Evolutionary conservation across 2,329 filamentous ascomycete species (phyloP), one percentile per base, ranked within the genome.

Genomic region (Dryadomyces quercus-mongolicae): DNA sequence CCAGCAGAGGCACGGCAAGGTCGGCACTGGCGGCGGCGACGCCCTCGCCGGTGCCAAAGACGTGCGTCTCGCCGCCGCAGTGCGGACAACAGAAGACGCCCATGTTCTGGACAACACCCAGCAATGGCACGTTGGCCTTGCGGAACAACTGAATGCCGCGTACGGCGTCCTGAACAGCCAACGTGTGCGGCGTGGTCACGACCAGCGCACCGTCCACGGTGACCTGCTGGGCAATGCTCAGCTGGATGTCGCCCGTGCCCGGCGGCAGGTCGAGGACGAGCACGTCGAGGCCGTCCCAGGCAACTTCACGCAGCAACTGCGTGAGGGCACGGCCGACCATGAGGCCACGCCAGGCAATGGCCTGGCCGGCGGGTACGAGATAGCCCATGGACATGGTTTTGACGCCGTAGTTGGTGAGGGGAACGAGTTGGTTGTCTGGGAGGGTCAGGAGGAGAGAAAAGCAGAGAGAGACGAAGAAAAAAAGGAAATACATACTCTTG

Each of bases 351-450:
- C 93, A 98, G 36, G 93, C 91, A 16, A 98, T 86, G 0, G 91
- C 88, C 5, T 88, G 86, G 12, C 82, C 78, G 60, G 89, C 84
- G 20, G 80, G 81, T 1, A 95, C 82, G 1, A 98, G 77, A 60
- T 95, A 97, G 51, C 93, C 93, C 88, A 98, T 97, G 0, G 91
- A 96, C 93, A 98, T 98, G 54, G 90, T 94, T 70, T 94, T 94
- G 55, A 98, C 79, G 44, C 93, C 93, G 72, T 97, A 97, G 65
- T 95, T 95, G 21, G 87, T 90, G 22, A 98, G 71, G 0, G 93
- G 93, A 1, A 97, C 64, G 3, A 98, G 77, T 62, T 90, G 84
- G 63, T 91, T 90, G 61, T 86, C 81, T 43, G 46, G 22, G 49
- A 18, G 40, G 21, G 18, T 7, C 16, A 31, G 42, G 16, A 34